Base-by-base conservation (phyloP, 257 asterid species). In the Nicotiana undulata region DNA sequence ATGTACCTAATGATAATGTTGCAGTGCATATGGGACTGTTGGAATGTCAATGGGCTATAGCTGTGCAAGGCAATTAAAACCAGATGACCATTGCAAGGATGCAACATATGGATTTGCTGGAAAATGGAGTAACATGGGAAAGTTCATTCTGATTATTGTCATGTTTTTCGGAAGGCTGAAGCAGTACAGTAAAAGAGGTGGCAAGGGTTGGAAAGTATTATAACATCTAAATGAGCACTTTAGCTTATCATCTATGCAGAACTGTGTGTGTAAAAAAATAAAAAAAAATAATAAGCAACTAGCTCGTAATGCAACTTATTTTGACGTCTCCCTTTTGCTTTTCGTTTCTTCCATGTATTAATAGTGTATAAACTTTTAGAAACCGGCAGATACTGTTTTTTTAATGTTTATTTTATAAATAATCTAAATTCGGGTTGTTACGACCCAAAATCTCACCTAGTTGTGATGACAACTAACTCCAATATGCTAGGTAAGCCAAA, bases 151-250 rank as follows among this genome's bases (percentile, higher is more conserved):
- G n/a, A 89, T 90, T 17, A 6, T 84, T 4, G 89, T 90, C 11
- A 90, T 91, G 96, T 79, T 88, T 34, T 86, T 87, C n/a, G 94
- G 96, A 72, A 88, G 86, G 85, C 66, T 90, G 37, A 91, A 91
- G 83, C 84, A 87, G 26, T 89, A 83, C 64, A 83, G 18, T 68
- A 72, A 6, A 60, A 56, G 34, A 31, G 88, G 90, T 34, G 91
- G 90, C 17, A 75, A 75, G 68, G 88, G 87, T 22, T 89, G 94
- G 92, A 86, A 46, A 68, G 20, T 84, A 9, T 32, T 75, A 22
- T 88, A 81, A 79, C 63, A 13, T 18, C 52, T 0, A 37, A 34
- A 76, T 37, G 3, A 10, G 3, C 17, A 75, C 64, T 15, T 49
- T 49, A 66, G 22, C 17, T 34, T 6, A 37, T 6, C 44, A 37